Conservation (phyloP, 371 early-diverging fungal species). For the Batrachochytrium dendrobatidis region DNA sequence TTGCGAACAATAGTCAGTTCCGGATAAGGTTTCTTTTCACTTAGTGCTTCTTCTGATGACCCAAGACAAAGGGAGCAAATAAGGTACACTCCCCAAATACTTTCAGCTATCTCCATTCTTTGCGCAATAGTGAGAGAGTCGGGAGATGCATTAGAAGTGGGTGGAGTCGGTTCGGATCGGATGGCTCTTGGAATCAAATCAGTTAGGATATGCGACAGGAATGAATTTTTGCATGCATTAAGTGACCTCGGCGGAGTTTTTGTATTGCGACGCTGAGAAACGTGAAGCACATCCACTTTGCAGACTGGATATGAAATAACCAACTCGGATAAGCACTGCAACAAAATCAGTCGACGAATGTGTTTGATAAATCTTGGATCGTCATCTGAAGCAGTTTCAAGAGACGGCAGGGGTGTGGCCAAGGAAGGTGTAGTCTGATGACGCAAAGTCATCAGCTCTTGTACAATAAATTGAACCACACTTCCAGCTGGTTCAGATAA, state of each 20-base stretch:
- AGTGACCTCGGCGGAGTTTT: conserved; percentile 19
- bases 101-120: conserved; percentile 29
- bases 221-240: conserved; percentile 13
- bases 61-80: conserved; percentile 26
- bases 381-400: background rate
- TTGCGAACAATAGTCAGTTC: conserved; percentile 60
- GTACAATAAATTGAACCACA: conserved; percentile 39
- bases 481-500: conserved; percentile 36
- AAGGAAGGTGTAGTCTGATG: background rate
- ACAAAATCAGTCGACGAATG: conserved; percentile 69
- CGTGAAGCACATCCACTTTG: conserved; percentile 62
- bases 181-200: conserved; percentile 28
- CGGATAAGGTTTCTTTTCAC: conserved; percentile 43
- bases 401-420: background rate
- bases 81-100: conserved; percentile 43
- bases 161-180: background rate
- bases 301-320: conserved; percentile 77
- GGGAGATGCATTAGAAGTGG: background rate
- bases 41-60: conserved; percentile 12
- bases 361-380: conserved; percentile 19
- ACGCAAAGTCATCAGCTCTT: conserved; percentile 23
- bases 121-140: background rate
- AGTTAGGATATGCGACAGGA: conserved; percentile 27
- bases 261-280: conserved; percentile 30
- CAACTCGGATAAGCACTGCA: conserved; percentile 82